phyloP scores from a whole-genome alignment of 129 eudicot genomes.

The Flaveria brownii region DNA sequence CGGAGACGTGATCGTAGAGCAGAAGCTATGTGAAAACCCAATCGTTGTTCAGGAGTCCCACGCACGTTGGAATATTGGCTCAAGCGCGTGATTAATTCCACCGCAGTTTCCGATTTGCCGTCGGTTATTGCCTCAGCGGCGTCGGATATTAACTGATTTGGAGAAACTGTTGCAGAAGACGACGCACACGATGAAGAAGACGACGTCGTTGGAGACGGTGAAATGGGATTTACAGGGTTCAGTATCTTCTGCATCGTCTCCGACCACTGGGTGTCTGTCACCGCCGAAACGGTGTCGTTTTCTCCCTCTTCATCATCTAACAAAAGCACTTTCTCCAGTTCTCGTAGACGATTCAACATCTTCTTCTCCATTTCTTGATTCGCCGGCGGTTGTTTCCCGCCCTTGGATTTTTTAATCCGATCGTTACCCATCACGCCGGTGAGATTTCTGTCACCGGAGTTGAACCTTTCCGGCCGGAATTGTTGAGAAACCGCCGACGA shows the following conservation, averaged over 20 bases:
- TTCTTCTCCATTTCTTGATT: slow-evolving; percentile 38
- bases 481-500: slow-evolving; percentile 31
- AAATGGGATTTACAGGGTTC: slow-evolving; percentile 34
- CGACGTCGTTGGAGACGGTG: slow-evolving; percentile 83
- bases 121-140: slow-evolving; percentile 72
- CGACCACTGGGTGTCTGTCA: slow-evolving; percentile 69
- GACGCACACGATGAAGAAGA: slow-evolving; percentile 81
- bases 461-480: background rate
- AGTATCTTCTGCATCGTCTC: slow-evolving; percentile 64
- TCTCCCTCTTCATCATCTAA: slow-evolving; percentile 56
- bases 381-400: background rate
- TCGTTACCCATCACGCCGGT: slow-evolving; percentile 19
- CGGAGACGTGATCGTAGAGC: slow-evolving; percentile 69
- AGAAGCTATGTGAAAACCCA: slow-evolving; percentile 45
- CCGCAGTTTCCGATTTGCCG: slow-evolving; percentile 44
- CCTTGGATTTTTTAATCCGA: slow-evolving; percentile 5
- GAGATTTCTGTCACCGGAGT: slow-evolving; percentile 23
- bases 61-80: slow-evolving; percentile 34
- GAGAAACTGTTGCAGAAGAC: slow-evolving; percentile 39
- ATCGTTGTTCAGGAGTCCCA: slow-evolving; percentile 64
- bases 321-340: slow-evolving; percentile 71
- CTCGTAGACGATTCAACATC: slow-evolving; percentile 57
- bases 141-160: slow-evolving; percentile 55
- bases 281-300: slow-evolving; percentile 54
- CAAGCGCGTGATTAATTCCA: slow-evolving; percentile 61